Evolutionary conservation across 2,329 filamentous ascomycete species (phyloP).

Genomic region (Sporothrix protearum): DNA sequence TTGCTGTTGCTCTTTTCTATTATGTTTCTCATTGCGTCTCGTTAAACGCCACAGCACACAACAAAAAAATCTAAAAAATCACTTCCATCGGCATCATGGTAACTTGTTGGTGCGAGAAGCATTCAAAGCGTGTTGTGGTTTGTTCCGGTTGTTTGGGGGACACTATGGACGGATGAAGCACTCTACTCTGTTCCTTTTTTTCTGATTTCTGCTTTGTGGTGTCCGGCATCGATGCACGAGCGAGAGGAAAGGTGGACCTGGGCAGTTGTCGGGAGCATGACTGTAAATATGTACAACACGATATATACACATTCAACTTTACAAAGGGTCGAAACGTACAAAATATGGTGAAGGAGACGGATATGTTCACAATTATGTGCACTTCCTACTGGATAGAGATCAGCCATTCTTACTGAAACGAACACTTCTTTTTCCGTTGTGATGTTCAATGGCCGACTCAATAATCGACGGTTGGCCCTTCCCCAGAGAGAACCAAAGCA

Average conservation of each 20-base stretch:
- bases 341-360: too few species aligned
- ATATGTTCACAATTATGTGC: too few species aligned
- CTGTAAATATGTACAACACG: slow-evolving; percentile 18
- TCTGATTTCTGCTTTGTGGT: not conserved
- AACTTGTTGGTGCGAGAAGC: not conserved
- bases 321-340: too few species aligned
- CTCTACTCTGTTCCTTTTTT: slow-evolving; percentile 10
- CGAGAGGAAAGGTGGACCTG: not conserved
- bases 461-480: too few species aligned
- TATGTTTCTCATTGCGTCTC: not conserved
- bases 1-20: not conserved
- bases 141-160: not conserved
- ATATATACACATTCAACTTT: slow-evolving; percentile 2
- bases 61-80: slow-evolving; percentile 15
- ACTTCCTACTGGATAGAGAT: too few species aligned
- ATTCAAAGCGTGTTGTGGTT: not conserved
- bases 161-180: not conserved
- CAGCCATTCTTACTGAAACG: too few species aligned
- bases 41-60: not conserved
- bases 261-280: not conserved
- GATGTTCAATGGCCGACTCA: too few species aligned
- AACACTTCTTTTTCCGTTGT: too few species aligned
- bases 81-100: not conserved
- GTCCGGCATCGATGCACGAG: not conserved
- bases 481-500: too few species aligned